Evolutionary conservation across 2,329 filamentous ascomycete genomes (phyloP).

Genomic region (Fusarium haematococcum): DNA sequence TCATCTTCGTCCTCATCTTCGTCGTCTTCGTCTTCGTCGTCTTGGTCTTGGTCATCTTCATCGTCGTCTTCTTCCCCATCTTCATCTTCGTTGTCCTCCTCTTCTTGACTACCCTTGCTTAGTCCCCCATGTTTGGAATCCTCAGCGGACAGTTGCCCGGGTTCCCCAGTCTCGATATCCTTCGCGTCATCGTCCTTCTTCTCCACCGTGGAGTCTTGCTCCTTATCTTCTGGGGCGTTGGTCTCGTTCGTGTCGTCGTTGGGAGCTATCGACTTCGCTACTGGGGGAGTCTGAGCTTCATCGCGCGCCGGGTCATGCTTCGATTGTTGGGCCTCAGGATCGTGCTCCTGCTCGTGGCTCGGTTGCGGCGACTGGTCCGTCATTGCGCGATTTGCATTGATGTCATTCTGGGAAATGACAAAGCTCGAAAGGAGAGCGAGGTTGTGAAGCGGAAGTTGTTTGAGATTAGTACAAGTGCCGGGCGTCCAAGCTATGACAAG

Average conservation of each 20-base stretch:
- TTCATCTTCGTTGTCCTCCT: slow-evolving; percentile 15
- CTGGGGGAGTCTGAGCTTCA: slow-evolving; percentile 12
- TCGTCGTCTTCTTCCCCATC: slow-evolving; percentile 38
- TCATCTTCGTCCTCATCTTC: slow-evolving; percentile 73
- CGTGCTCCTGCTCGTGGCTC: slow-evolving; percentile 44
- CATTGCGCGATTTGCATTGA: slow-evolving; percentile 50
- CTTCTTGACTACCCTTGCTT: slow-evolving; percentile 25
- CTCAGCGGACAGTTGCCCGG: slow-evolving; percentile 1
- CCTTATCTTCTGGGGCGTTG: slow-evolving; percentile 56
- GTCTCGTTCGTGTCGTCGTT: slow-evolving; percentile 47
- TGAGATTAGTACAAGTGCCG: slow-evolving; percentile 16
- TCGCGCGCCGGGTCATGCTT: slow-evolving; percentile 34
- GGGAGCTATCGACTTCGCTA: slow-evolving; percentile 5
- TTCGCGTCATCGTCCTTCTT: slow-evolving; percentile 3
- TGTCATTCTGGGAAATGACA: slow-evolving; percentile 46
- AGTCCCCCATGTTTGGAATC: slow-evolving; percentile 40
- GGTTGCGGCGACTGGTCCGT: slow-evolving; percentile 54
- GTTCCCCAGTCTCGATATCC: slow-evolving; percentile 16
- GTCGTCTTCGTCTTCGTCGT: slow-evolving; percentile 41
- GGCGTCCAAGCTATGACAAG: slow-evolving; percentile 40
- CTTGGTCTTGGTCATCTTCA: slow-evolving; percentile 16
- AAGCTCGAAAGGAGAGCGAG: slow-evolving; percentile 23
- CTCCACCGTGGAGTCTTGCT: slow-evolving; percentile 41
- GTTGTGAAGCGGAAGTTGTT: slow-evolving; percentile 20
- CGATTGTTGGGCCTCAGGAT: slow-evolving; percentile 30